phyloP scores from a whole-genome alignment of 345 rosid genomes.

The Durio zibethinus region DNA sequence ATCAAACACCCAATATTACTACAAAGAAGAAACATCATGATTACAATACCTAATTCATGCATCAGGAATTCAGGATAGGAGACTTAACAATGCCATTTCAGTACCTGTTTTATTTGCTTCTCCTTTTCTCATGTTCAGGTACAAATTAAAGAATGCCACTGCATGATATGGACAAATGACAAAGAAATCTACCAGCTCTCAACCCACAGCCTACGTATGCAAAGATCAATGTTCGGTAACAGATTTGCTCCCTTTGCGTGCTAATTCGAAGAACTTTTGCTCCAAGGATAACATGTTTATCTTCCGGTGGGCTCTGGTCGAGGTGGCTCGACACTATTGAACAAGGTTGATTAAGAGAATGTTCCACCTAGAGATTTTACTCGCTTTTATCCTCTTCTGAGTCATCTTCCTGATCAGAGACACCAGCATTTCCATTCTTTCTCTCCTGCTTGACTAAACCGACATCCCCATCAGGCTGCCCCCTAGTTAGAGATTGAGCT shows the following conservation, averaged over 20 bases:
- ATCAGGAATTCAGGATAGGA: no score
- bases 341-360: background rate
- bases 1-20: background rate
- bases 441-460: conserved; percentile 63
- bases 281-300: background rate
- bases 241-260: background rate
- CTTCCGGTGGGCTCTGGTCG: background rate
- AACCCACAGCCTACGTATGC: background rate
- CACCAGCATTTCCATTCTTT: conserved; percentile 19
- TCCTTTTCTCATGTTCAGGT: conserved; percentile 2
- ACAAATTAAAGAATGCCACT: background rate
- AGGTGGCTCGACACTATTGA: no score
- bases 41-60: background rate
- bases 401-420: conserved; percentile 47
- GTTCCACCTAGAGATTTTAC: conserved; percentile 18
- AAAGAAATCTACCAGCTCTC: background rate
- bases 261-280: background rate
- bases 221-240: no score
- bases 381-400: conserved; percentile 77
- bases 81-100: background rate
- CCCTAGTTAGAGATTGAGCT: conserved; percentile 63
- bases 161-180: background rate
- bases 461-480: conserved; percentile 61
- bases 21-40: no score
- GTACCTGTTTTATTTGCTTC: background rate